Base-by-base conservation (phyloP, 805 yeast species). In the Ogataea ramenticola region DNA sequence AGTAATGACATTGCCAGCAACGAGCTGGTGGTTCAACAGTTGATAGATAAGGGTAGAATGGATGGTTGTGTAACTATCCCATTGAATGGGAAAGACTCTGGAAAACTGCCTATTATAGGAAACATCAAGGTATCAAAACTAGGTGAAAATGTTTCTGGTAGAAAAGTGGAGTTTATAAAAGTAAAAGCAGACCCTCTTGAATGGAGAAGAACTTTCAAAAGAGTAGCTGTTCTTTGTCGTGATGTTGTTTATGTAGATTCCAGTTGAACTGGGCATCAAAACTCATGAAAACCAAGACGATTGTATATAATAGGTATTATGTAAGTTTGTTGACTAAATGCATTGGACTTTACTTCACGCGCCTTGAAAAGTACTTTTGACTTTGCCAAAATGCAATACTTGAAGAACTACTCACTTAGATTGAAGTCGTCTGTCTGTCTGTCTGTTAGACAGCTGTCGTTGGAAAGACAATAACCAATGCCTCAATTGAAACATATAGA, bases 181-280 rank as follows among this genome's bases (percentile, higher is more conserved):
- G 64, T 71, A 3, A 70, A 71, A 31, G 86, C 85, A 0, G 88
- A 82, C 60, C 88, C 89, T 0, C 56, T 82, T 35, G 89, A 82
- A 57, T 82, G 89, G 89, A 69, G 89, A 59, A 62, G 79, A 15
- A 62, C 82, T 17, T 82, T 83, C 62, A 79, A 79, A 53, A 68
- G 70, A 39, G 67, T 79, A 27, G 74, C 81, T 1, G 58, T 75
- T 11, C 55, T 72, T n/a, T 79, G 84, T 50, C 72, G 81, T 54
- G 80, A 77, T 34, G 70, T 75, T 4, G 78, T 79, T 12, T 72
- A 69, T 43, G 60, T 72, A 14, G 78, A 62, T 32, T 19, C 37
- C n/a, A 24, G 27, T 24, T 24, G 27, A 24, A n/a, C n/a, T n/a
- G n/a, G 27, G 27, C 27, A 24, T 7, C 27, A 7, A 24, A n/a